Evolutionary conservation across 306 rosid species (phyloP).

Genomic region (Geum urbanum): DNA sequence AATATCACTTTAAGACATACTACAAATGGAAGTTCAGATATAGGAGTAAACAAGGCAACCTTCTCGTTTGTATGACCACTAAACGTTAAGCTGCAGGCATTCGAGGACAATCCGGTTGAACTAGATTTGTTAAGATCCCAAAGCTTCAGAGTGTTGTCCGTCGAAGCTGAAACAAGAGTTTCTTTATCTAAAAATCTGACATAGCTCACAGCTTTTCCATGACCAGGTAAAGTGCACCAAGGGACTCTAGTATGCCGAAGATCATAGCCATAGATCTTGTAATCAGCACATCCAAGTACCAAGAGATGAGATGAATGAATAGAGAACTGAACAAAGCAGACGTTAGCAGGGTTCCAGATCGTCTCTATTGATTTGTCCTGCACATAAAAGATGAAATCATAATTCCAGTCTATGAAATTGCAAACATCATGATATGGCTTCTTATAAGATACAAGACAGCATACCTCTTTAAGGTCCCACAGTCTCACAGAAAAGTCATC

Average conservation of each 20-base stretch:
- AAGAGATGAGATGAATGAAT: constrained; percentile 51
- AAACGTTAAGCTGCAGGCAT: constrained; percentile 51
- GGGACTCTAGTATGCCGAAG: constrained; percentile 68
- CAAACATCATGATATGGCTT: background rate
- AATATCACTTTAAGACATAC: background rate
- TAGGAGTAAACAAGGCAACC: constrained; percentile 37
- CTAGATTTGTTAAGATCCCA: constrained; percentile 61
- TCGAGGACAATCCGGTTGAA: constrained; percentile 39
- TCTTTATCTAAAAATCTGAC: constrained; percentile 44
- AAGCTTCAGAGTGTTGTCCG: constrained; percentile 70
- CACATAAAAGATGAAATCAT: constrained; percentile 10
- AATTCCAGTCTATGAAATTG: background rate
- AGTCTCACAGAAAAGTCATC: constrained; percentile 69
- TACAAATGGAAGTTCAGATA: background rate
- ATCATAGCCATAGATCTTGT: constrained; percentile 68
- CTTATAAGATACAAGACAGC: constrained; percentile 4
- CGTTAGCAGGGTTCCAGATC: constrained; percentile 58
- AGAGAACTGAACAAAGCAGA: constrained; percentile 79
- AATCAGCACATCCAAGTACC: constrained; percentile 70
- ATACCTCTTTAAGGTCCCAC: constrained; percentile 65
- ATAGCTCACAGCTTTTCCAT: constrained; percentile 52
- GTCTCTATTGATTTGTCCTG: constrained; percentile 59
- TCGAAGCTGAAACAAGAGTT: constrained; percentile 63
- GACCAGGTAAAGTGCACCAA: constrained; percentile 67
- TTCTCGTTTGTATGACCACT: constrained; percentile 62